Evolutionary conservation across 164 flowering plant genomes (phyloP).

Genomic region (Piper longum): DNA sequence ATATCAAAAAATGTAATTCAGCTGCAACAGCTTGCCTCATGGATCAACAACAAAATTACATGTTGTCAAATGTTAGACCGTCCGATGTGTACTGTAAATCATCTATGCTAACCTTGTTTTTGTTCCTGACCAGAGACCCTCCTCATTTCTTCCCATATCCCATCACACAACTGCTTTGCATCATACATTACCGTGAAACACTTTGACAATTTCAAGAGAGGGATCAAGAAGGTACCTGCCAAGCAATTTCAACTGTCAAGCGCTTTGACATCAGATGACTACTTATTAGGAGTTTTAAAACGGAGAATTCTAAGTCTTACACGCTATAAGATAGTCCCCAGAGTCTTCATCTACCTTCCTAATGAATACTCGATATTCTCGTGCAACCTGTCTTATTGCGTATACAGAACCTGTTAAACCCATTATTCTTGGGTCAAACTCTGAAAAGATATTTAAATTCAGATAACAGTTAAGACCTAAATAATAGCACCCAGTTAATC

Average conservation of each 20-base stretch:
- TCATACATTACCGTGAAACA: conserved; percentile 67
- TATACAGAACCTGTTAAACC: conserved; percentile 55
- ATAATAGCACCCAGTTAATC: not conserved
- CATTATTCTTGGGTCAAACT: conserved; percentile 65
- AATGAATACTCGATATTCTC: conserved; percentile 65
- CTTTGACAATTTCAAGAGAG: conserved; percentile 50
- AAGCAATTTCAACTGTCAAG: not conserved
- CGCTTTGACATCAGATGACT: not conserved
- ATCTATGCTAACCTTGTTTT: not conserved
- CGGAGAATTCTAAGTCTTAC: conserved; percentile 20
- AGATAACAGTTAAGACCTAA: not conserved
- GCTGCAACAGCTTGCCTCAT: not conserved
- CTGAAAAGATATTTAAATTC: conserved; percentile 25
- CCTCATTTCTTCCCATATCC: conserved; percentile 35
- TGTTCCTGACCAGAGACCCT: conserved; percentile 7
- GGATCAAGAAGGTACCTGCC: conserved; percentile 78
- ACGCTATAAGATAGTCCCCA: conserved; percentile 75
- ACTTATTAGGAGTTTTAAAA: not conserved
- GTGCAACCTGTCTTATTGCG: conserved; percentile 66
- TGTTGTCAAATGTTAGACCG: not conserved
- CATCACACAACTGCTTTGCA: conserved; percentile 50
- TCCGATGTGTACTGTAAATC: not conserved
- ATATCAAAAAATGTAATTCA: no score
- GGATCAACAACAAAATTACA: not conserved
- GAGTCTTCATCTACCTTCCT: conserved; percentile 79